phyloP scores from a whole-genome alignment of 73 alveolate species.

The Stentor coeruleus region DNA sequence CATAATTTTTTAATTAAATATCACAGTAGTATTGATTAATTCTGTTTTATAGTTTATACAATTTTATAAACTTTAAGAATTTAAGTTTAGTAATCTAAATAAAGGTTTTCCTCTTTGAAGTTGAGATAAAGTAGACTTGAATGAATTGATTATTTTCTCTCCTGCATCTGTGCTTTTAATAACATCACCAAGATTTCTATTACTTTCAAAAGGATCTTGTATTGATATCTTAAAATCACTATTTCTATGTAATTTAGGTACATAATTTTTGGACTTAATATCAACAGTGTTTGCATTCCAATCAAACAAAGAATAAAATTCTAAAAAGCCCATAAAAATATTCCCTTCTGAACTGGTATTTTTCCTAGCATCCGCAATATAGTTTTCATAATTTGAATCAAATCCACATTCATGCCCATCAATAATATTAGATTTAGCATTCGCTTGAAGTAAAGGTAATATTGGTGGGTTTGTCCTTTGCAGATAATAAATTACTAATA shows the following conservation, averaged over 20 bases:
- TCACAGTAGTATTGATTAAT: no score
- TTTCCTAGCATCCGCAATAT: neutral
- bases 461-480: neutral
- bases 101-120: neutral
- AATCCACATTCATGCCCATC: neutral
- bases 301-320: neutral
- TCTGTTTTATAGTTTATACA: no score
- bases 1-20: no score
- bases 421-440: neutral
- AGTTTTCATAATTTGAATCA: neutral
- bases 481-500: neutral
- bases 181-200: slow-evolving; percentile 22
- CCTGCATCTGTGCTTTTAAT: neutral
- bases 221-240: neutral
- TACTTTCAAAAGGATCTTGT: slow-evolving; percentile 11
- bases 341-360: neutral
- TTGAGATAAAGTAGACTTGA: neutral
- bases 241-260: neutral
- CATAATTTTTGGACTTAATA: neutral
- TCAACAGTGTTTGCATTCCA: slow-evolving; percentile 2
- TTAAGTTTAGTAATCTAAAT: no score
- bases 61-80: no score
- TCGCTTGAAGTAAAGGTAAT: neutral
- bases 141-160: neutral
- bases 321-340: neutral